A percentile compares a stretch with the other conserved stretches of the same genome.
These are phyloP conservation scores for Ustilago curta DNA, from an alignment of 1,284 basidiomycete genomes.

Conservation along the genomic window DNA sequence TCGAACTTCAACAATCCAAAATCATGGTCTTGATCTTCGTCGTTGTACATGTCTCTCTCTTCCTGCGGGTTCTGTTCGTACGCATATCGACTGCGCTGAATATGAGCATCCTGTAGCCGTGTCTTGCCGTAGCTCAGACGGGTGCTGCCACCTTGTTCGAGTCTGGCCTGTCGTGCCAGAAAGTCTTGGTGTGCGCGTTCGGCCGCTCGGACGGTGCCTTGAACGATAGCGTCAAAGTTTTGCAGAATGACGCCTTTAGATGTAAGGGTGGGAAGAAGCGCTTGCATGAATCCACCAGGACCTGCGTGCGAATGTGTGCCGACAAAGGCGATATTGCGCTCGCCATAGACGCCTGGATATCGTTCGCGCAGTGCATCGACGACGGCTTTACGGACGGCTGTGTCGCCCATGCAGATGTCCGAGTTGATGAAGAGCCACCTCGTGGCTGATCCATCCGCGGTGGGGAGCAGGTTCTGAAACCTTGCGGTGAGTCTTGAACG, in stretches of 20 bases:
- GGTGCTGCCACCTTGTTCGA: slow-evolving; percentile 12
- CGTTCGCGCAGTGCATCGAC: slow-evolving; percentile 74
- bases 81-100: slow-evolving; percentile 72
- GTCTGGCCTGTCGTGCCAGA: slow-evolving; percentile 6
- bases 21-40: slow-evolving; percentile 60
- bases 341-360: slow-evolving; percentile 77
- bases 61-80: slow-evolving; percentile 60
- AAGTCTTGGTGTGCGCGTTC: slow-evolving; percentile 77
- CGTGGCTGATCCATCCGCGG: slow-evolving; percentile 40
- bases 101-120: slow-evolving; percentile 76
- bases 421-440: slow-evolving; percentile 82
- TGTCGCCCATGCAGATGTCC: slow-evolving; percentile 77
- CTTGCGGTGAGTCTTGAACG: slow-evolving; percentile 9
- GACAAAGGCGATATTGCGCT: slow-evolving; percentile 79
- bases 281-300: slow-evolving; percentile 80
- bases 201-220: slow-evolving; percentile 78
- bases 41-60: slow-evolving; percentile 55
- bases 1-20: slow-evolving; percentile 59
- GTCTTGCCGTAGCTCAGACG: slow-evolving; percentile 75
- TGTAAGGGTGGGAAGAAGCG: slow-evolving; percentile 81
- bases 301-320: slow-evolving; percentile 83
- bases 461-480: slow-evolving; percentile 34
- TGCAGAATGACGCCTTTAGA: slow-evolving; percentile 77
- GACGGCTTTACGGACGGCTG: slow-evolving; percentile 79
- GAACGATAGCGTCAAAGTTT: slow-evolving; percentile 77